phyloP scores from a whole-genome alignment of 768 basidiomycete species.

The Tremella fuciformis region DNA sequence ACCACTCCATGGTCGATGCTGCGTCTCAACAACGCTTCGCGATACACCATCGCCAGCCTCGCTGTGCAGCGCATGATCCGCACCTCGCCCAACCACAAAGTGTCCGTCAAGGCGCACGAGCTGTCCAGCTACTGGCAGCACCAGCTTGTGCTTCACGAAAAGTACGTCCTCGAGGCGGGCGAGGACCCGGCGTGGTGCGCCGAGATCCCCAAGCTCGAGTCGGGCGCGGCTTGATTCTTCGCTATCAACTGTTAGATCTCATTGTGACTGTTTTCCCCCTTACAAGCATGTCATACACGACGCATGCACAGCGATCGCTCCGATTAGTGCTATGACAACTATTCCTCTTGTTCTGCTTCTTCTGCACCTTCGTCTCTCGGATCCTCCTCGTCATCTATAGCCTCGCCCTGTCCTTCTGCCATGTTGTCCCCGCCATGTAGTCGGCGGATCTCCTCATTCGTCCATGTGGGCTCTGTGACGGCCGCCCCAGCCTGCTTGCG shows the following conservation, averaged over 20 bases:
- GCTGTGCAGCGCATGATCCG: conserved; percentile 48
- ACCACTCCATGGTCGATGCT: conserved; percentile 55
- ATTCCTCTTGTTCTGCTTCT: conserved; percentile 14
- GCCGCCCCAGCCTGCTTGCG: conserved; percentile 17
- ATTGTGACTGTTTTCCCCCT: not conserved
- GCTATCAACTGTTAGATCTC: conserved; percentile 3
- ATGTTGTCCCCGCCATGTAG: conserved; percentile 28
- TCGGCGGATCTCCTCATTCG: conserved; percentile 24
- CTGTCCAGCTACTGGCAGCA: conserved; percentile 63
- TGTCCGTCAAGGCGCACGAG: conserved; percentile 61
- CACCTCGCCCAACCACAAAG: conserved; percentile 30
- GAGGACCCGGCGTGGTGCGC: conserved; percentile 43
- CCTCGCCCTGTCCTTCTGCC: conserved; percentile 35
- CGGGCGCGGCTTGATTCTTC: conserved; percentile 11
- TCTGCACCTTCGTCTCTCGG: conserved; percentile 24
- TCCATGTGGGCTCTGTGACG: conserved; percentile 34
- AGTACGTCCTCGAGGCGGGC: conserved; percentile 60
- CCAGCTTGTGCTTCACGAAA: conserved; percentile 61
- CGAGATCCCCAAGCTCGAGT: conserved; percentile 34
- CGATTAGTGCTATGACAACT: too few relatives aligned
- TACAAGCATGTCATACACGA: not conserved
- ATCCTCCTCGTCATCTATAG: conserved; percentile 37
- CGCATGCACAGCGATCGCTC: too few relatives aligned
- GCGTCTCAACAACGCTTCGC: conserved; percentile 46
- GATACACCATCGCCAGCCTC: conserved; percentile 50